Evolutionary conservation across 139 green algal species (phyloP).

Genomic region (Volvox reticuliferus): DNA sequence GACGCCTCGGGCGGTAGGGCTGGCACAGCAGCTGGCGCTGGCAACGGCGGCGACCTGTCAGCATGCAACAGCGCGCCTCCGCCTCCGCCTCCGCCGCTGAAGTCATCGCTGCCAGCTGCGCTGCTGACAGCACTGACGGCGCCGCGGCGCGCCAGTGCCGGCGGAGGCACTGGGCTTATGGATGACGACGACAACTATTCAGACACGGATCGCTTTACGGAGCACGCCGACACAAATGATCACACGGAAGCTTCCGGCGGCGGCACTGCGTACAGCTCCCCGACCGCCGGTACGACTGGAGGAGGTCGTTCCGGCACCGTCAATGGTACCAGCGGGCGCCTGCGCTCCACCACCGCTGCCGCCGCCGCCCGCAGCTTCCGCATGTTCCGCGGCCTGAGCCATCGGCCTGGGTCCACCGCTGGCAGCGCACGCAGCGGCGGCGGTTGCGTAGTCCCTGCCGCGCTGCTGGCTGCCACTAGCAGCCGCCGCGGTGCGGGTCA

Average conservation of each 20-base stretch:
- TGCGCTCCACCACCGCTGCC: neutral
- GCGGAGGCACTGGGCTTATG: neutral
- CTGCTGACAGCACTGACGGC: constrained; percentile 35
- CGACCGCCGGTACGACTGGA: neutral
- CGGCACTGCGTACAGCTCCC: neutral
- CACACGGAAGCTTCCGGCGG: neutral
- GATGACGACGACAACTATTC: constrained; percentile 11
- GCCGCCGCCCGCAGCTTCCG: constrained; percentile 7
- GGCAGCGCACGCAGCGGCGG: neutral
- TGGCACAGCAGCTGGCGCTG: neutral
- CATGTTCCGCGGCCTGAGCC: neutral
- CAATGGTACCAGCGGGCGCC: neutral
- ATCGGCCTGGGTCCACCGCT: neutral
- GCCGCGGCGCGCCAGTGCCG: neutral
- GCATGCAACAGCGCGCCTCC: neutral
- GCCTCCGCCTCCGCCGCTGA: constrained; percentile 19
- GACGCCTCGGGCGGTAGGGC: neutral
- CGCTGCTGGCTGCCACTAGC: neutral
- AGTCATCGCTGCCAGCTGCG: neutral
- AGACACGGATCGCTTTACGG: constrained; percentile 23
- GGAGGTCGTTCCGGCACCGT: neutral
- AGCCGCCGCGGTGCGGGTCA: neutral
- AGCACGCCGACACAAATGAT: neutral
- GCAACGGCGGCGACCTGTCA: neutral
- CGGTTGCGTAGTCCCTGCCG: neutral